Conservation (phyloP, 192 early-diverging fungal species). For the Piromyces finnis region DNA sequence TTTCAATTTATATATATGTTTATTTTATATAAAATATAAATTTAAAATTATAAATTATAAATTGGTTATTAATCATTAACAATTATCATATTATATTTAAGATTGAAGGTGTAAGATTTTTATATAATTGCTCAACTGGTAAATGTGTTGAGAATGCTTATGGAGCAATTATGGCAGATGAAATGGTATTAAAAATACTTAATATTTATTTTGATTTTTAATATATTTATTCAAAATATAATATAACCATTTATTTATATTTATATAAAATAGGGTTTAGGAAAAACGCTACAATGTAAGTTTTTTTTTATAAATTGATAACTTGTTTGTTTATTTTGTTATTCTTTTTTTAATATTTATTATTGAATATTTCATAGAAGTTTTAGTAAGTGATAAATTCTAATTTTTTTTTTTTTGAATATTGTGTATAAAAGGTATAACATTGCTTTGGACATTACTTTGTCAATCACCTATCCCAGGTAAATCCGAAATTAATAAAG, state of each 20-base stretch:
- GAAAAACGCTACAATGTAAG: constrained; percentile 46
- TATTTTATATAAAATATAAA: too few species aligned
- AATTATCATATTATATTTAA: too few species aligned
- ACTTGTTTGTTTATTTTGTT: too few species aligned
- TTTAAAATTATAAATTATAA: too few species aligned
- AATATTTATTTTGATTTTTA: neutral
- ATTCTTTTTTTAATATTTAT: too few species aligned
- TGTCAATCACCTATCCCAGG: constrained; percentile 72
- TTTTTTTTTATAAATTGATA: neutral
- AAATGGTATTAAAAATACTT: constrained; percentile 68
- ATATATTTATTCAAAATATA: neutral
- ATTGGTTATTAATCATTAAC: too few species aligned
- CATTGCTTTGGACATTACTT: constrained; percentile 92
- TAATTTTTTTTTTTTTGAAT: too few species aligned
- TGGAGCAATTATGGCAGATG: constrained; percentile 99
- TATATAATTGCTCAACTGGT: constrained; percentile 91
- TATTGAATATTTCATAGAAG: too few species aligned
- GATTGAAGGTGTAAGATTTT: constrained; percentile 85
- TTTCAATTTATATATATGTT: too few species aligned
- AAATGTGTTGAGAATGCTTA: constrained; percentile 44
- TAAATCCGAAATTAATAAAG: constrained; percentile 89
- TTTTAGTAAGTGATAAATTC: too few species aligned
- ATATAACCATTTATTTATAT: too few species aligned
- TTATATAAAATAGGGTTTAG: constrained; percentile 16
- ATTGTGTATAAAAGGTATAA: constrained; percentile 83